Evolutionary conservation across 495 filamentous ascomycete species (phyloP).

Genomic region (Xanthoparmelia taractica): DNA sequence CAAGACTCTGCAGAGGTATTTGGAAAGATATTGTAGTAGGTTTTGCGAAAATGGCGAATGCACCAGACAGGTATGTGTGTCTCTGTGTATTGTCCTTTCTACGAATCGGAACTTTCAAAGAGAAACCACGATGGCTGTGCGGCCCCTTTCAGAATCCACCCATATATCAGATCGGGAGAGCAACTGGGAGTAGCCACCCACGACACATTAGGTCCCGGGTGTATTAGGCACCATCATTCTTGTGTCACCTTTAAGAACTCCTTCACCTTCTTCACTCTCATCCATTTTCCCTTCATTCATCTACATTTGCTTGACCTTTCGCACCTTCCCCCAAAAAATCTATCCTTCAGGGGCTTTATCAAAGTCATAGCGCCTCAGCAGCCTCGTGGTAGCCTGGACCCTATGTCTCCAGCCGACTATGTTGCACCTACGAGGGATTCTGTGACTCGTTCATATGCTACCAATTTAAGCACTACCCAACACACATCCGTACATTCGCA

Average conservation of each 20-base stretch:
- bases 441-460: background rate
- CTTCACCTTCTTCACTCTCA: background rate
- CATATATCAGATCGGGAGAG: too few species aligned
- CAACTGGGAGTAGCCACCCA: too few species aligned
- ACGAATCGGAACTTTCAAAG: background rate
- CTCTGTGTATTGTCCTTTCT: too few species aligned
- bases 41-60: conserved; percentile 1
- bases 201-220: too few species aligned
- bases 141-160: too few species aligned
- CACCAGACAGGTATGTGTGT: conserved; percentile 12
- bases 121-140: too few species aligned
- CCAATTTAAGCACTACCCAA: background rate
- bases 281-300: background rate
- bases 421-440: background rate
- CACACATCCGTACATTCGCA: conserved; percentile 1
- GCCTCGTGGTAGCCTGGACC: background rate
- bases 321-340: background rate
- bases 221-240: background rate
- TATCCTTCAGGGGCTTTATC: background rate
- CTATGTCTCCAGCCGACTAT: background rate
- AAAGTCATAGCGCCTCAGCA: background rate
- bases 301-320: background rate
- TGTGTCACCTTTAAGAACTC: background rate
- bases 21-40: background rate
- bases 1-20: background rate